A percentile compares a stretch with the other conserved stretches of the same genome.
Conservation (phyloP, 75 land plant species). For the Cunninghamia lanceolata region DNA sequence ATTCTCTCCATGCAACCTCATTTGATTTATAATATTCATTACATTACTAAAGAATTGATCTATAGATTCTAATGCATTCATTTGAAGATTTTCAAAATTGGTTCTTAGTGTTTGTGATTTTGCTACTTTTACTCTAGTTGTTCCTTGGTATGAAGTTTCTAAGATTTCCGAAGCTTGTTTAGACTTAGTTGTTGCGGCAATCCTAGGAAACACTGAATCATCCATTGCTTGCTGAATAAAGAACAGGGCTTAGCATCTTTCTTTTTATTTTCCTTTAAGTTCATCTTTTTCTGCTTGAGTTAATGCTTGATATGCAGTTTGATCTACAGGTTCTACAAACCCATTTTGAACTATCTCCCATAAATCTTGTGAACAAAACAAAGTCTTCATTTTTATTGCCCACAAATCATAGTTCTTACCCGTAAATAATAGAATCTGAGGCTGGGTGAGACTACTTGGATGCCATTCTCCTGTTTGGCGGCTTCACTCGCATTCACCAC, state of each 20-base stretch:
- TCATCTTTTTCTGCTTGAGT: no score
- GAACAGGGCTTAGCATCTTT: not conserved
- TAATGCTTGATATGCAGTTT: not conserved
- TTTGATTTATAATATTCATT: constrained; percentile 7
- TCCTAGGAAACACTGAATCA: constrained; percentile 19
- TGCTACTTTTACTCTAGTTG: constrained; percentile 14
- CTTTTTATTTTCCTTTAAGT: no score
- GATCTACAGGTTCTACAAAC: not conserved
- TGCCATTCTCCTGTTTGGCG: no score
- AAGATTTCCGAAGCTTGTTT: no score
- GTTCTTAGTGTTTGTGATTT: constrained; percentile 17
- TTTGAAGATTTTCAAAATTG: constrained; percentile 22
- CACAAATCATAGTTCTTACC: no score
- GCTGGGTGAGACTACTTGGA: no score
- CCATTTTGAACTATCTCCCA: not conserved
- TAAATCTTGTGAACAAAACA: not conserved
- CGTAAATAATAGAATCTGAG: no score
- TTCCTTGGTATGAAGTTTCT: no score
- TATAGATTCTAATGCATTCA: constrained; percentile 14
- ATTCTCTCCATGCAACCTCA: constrained; percentile 19
- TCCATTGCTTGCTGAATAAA: constrained; percentile 18
- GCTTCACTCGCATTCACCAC: no score
- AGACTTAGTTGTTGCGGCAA: no score
- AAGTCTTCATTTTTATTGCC: no score
- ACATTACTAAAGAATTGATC: constrained; percentile 23